Base-by-base conservation (phyloP, 225 moss, liverwort and hornwort species). In the Neckera pumila region DNA sequence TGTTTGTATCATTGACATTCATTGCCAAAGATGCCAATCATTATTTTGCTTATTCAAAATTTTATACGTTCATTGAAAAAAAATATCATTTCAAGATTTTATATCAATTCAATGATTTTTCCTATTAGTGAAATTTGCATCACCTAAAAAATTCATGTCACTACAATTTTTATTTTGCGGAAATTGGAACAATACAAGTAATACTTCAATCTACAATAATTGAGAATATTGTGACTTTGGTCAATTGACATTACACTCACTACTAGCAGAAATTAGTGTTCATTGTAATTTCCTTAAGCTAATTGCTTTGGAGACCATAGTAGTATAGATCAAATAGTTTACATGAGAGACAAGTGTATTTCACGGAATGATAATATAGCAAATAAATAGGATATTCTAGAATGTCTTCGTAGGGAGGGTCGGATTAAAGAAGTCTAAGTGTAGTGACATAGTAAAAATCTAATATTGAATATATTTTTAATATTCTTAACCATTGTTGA, bases 381-480 rank as follows among this genome's bases (percentile, higher is more conserved):
- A 72, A 42, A 5, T 26, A 15, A 70, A 8, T 25, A 70, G 5
- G 2, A 71, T 71, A 42, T 71, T 71, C 42, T 26, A 26, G 2
- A 42, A 15, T 42, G 2, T 26, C 27, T 71, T 42, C 16, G 9
- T 9, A 71, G 2, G 0, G 5, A 42, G 4, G 23, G 4, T 23
- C 0, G 7, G 0, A 69, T n/a, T n/a, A n/a, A n/a, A 12, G 22
- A 40, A 2, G 14, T 69, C 1, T 40, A 4, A 38, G 4, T 70
- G 8, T 9, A 38, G 8, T 40, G 0, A 8, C 2, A 70, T 23
- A 25, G 8, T 3, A 25, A 70, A 2, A 40, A 40, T 25, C 40
- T 70, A 25, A 14, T 14, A 1, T 70, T 25, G 14, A 40, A 25
- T 25, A 25, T 40, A 14, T 7, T 70, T 3, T 14, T 0, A 2